Percentiles rank a stretch among this genome's conserved stretches.
Evolutionary conservation across 2,329 filamentous ascomycete genomes (phyloP).

Genomic region (Chaetomiaceae sp.): DNA sequence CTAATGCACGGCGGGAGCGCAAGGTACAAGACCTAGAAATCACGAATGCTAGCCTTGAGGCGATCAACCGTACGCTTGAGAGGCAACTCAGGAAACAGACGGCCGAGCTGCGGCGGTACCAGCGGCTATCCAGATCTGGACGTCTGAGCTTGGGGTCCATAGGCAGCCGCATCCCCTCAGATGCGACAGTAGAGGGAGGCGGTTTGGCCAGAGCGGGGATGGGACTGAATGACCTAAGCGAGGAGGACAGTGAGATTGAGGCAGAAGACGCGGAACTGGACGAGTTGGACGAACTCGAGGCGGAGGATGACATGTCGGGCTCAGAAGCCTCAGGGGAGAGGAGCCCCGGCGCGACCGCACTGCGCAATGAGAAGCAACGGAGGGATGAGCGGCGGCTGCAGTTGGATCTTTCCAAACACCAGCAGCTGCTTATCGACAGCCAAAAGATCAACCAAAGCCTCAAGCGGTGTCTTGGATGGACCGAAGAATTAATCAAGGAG

Average conservation of each 20-base stretch:
- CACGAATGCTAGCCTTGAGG: slow-evolving; percentile 88
- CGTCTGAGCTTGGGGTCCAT: slow-evolving; percentile 54
- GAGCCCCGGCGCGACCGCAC: slow-evolving; percentile 38
- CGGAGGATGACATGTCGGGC: slow-evolving; percentile 48
- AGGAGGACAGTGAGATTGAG: slow-evolving; percentile 41
- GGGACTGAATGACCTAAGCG: slow-evolving; percentile 49
- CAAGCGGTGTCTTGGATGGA: slow-evolving; percentile 82
- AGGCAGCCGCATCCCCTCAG: slow-evolving; percentile 40
- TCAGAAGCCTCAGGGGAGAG: slow-evolving; percentile 37
- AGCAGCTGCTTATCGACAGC: slow-evolving; percentile 80
- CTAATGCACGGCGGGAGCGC: slow-evolving; percentile 84
- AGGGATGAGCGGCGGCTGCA: slow-evolving; percentile 79
- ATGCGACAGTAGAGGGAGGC: slow-evolving; percentile 38
- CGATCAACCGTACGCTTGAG: slow-evolving; percentile 91
- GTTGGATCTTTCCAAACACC: slow-evolving; percentile 81
- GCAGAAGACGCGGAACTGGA: slow-evolving; percentile 50
- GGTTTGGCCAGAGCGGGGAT: slow-evolving; percentile 40
- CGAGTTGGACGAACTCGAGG: slow-evolving; percentile 39
- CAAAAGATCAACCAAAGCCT: slow-evolving; percentile 95
- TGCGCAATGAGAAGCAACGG: slow-evolving; percentile 49
- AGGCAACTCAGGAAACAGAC: slow-evolving; percentile 88
- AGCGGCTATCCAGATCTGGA: slow-evolving; percentile 78
- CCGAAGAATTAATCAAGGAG: slow-evolving; percentile 84
- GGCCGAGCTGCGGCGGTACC: slow-evolving; percentile 77
- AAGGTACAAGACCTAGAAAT: slow-evolving; percentile 97